Evolutionary conservation across 139 green algal species (phyloP).

Genomic region (Chlorokybus atmophyticus): DNA sequence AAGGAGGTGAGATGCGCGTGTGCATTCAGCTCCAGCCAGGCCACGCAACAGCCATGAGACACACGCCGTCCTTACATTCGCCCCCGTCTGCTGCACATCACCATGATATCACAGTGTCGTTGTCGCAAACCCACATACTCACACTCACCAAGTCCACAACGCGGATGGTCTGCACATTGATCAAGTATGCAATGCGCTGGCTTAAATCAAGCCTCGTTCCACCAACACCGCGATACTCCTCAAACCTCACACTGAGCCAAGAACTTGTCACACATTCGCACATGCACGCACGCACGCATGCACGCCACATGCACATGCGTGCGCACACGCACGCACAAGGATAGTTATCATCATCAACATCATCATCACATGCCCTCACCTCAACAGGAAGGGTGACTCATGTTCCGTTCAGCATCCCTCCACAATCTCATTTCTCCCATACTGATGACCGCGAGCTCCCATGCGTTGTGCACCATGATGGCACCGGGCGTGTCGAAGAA

Average conservation of each 20-base stretch:
- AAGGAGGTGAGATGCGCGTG: conserved; percentile 61
- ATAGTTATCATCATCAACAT: no score
- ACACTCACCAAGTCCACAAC: conserved; percentile 52
- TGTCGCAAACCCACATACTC: no score
- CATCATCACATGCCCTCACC: no score
- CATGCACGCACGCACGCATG: no score
- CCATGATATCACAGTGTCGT: no score
- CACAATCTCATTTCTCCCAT: conserved; percentile 33
- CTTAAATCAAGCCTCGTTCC: background rate
- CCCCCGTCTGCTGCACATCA: no score
- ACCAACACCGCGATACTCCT: conserved; percentile 33
- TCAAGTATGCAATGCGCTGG: conserved; percentile 62
- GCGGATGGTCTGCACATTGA: conserved; percentile 61
- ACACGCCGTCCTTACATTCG: conserved; percentile 41
- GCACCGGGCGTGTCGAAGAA: no score
- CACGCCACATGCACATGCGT: no score
- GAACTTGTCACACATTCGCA: no score
- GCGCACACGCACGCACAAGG: no score
- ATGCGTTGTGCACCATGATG: conserved; percentile 52
- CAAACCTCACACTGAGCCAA: no score
- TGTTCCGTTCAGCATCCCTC: conserved; percentile 56
- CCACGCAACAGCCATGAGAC: conserved; percentile 49
- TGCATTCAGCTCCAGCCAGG: conserved; percentile 70
- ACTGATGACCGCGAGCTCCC: conserved; percentile 54
- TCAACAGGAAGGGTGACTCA: conserved; percentile 56